Evolutionary conservation across 2,329 filamentous ascomycete species (phyloP).

Genomic region (Fusarium chuoi): DNA sequence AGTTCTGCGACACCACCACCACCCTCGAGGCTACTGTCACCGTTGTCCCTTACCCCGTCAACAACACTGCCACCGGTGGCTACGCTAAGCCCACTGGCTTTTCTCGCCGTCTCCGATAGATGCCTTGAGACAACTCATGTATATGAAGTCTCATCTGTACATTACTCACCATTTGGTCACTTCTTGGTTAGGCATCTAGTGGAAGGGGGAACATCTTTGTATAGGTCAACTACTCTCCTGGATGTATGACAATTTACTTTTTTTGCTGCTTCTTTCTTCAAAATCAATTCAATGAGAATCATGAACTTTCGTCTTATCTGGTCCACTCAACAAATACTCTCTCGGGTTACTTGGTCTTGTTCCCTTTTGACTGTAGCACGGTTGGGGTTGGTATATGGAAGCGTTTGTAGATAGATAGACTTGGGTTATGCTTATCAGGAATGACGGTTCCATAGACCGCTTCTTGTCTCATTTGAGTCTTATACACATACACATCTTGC

Average conservation of each 20-base stretch:
- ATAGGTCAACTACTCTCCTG: conserved; percentile 30
- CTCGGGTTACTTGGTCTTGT: conserved; percentile 6
- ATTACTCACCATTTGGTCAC: conserved; percentile 37
- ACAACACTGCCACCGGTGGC: conserved; percentile 51
- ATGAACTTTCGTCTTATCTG: conserved; percentile 42
- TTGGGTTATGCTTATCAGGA: conserved; percentile 16
- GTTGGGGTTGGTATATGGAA: not conserved
- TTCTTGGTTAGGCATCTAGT: conserved; percentile 39
- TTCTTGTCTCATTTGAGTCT: conserved; percentile 27
- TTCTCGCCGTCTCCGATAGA: conserved; percentile 49
- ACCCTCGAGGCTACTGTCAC: conserved; percentile 49
- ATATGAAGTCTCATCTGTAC: conserved; percentile 39
- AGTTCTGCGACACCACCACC: conserved; percentile 41
- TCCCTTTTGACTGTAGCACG: conserved; percentile 9
- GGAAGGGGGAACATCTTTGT: conserved; percentile 28
- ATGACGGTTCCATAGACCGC: conserved; percentile 4
- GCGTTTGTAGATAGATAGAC: conserved; percentile 38
- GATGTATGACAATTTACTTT: conserved; percentile 44
- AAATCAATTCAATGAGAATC: conserved; percentile 45
- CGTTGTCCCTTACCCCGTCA: conserved; percentile 55
- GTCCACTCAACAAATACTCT: conserved; percentile 17
- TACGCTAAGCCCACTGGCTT: conserved; percentile 50
- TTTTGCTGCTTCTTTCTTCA: conserved; percentile 33
- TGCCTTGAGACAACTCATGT: conserved; percentile 23
- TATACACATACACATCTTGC: conserved; percentile 30